These are phyloP conservation scores for Boletus smithii DNA, from an alignment of 1,284 basidiomycete species.

Conservation along the genomic window DNA sequence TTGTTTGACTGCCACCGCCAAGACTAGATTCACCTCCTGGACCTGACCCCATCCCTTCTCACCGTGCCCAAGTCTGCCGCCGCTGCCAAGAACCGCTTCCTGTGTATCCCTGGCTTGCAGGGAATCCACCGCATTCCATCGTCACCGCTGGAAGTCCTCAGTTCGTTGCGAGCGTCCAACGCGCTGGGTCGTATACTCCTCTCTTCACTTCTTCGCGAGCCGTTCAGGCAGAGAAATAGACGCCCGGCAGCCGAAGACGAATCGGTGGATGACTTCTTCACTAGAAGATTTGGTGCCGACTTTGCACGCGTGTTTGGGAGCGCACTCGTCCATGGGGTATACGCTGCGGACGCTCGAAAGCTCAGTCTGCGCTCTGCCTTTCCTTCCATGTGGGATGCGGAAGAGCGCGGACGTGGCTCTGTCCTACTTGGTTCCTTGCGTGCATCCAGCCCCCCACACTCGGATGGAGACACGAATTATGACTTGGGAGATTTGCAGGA, in stretches of 20 bases:
- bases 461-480: slow-evolving; percentile 37
- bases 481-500: slow-evolving; percentile 51
- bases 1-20: slow-evolving; percentile 21
- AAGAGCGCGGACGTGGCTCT: slow-evolving; percentile 64
- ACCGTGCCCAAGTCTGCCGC: slow-evolving; percentile 62
- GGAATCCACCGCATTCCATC: slow-evolving; percentile 44
- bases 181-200: slow-evolving; percentile 54
- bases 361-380: slow-evolving; percentile 81
- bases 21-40: slow-evolving; percentile 70
- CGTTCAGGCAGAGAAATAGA: slow-evolving; percentile 46
- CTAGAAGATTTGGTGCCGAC: slow-evolving; percentile 68
- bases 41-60: slow-evolving; percentile 56
- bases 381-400: slow-evolving; percentile 67
- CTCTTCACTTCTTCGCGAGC: slow-evolving; percentile 56
- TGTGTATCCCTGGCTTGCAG: slow-evolving; percentile 56
- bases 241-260: slow-evolving; percentile 58
- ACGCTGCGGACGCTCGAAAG: slow-evolving; percentile 77
- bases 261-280: slow-evolving; percentile 76
- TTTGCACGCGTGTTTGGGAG: slow-evolving; percentile 78
- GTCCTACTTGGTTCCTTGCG: slow-evolving; percentile 63
- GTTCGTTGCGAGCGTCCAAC: slow-evolving; percentile 37
- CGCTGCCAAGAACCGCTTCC: slow-evolving; percentile 72
- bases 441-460: slow-evolving; percentile 18
- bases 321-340: slow-evolving; percentile 90
- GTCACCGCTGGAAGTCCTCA: slow-evolving; percentile 47